Evolutionary conservation across 2,329 filamentous ascomycete species (phyloP), one percentile per base, ranked within the genome.

Genomic region (Pyrenochaeta sp.): DNA sequence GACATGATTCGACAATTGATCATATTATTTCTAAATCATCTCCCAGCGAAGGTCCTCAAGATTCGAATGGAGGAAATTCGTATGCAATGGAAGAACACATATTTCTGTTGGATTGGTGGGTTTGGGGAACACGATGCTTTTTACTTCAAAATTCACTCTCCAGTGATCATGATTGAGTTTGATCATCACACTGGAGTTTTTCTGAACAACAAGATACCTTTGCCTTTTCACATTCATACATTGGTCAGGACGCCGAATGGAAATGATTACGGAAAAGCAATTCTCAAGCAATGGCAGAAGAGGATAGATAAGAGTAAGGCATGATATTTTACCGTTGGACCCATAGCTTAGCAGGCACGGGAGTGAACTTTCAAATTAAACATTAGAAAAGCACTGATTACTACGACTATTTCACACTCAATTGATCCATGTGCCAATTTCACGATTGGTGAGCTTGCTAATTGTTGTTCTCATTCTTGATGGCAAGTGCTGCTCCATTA

Each of bases 151-250:
- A 83, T 92, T 7, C 89, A 92, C 72, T 90, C 84, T 59, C 88
- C 89, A 0, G 88, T 91, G 0, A 77, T 90, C 0, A 78, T 91
- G 1, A 78, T 87, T 52, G 89, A 92, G 79, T 89, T 92, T 62
- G 90, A 91, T 62, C 88, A 90, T 66, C 89, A 91, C 69, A 89
- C 85, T 0, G 89, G 89, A 1, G 89, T 92, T 0, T 91, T 91
- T 63, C 72, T 92, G 63, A 85, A 81, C 1, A 92, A 91, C 65
- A 79, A 79, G 37, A 82, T 88, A 71, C 89, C 89, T 0, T 86
- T 86, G 30, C 89, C 88, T 70, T 92, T 90, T 62, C 89, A 92
- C 60, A 88, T 90, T 15, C 90, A 92, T 68, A 91, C 89, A 0
- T 69, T 90, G 23, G 73, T 90, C 59, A 75, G 89, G 32, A 87